Conservation (phyloP, 805 yeast genomes). For the Cyberlindnera japonica region DNA sequence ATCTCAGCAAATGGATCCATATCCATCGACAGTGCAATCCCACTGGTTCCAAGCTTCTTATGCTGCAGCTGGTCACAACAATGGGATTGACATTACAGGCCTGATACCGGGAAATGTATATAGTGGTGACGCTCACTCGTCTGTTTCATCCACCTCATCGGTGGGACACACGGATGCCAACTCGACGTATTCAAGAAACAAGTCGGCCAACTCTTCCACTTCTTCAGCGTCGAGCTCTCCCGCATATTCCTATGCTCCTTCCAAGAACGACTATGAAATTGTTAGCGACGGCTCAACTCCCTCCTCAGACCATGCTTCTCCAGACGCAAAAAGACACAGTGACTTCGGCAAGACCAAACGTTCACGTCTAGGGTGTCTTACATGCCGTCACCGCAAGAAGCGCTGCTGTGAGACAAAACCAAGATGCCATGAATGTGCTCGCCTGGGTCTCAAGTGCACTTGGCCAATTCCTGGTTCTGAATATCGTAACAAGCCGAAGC, state of each 20-base stretch:
- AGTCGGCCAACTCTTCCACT: slow-evolving; percentile 2
- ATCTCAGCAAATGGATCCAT: slow-evolving; percentile 5
- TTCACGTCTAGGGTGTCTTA: slow-evolving; percentile 70
- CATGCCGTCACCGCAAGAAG: slow-evolving; percentile 75
- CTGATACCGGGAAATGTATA: slow-evolving; percentile 7
- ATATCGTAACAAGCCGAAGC: slow-evolving; percentile 45
- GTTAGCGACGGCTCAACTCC: slow-evolving; percentile 2
- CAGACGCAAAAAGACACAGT: background rate
- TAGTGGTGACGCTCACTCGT: slow-evolving; percentile 8
- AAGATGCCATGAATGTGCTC: slow-evolving; percentile 59
- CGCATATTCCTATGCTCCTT: slow-evolving; percentile 5
- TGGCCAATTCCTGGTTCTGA: slow-evolving; percentile 70
- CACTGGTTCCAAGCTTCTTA: slow-evolving; percentile 6
- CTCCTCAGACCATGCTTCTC: slow-evolving; percentile 1
- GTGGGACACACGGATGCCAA: slow-evolving; percentile 2
- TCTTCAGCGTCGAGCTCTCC: slow-evolving; percentile 12
- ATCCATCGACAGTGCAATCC: slow-evolving; percentile 3
- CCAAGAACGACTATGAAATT: background rate
- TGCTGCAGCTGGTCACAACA: no score
- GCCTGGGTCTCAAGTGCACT: slow-evolving; percentile 59
- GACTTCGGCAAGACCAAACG: slow-evolving; percentile 32
- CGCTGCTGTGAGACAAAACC: slow-evolving; percentile 75
- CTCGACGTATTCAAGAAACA: slow-evolving; percentile 10
- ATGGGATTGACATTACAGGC: slow-evolving; percentile 1
- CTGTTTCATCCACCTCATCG: slow-evolving; percentile 5